Evolutionary conservation across 768 basidiomycete genomes (phyloP).

Genomic region (Calocybe cyanea): DNA sequence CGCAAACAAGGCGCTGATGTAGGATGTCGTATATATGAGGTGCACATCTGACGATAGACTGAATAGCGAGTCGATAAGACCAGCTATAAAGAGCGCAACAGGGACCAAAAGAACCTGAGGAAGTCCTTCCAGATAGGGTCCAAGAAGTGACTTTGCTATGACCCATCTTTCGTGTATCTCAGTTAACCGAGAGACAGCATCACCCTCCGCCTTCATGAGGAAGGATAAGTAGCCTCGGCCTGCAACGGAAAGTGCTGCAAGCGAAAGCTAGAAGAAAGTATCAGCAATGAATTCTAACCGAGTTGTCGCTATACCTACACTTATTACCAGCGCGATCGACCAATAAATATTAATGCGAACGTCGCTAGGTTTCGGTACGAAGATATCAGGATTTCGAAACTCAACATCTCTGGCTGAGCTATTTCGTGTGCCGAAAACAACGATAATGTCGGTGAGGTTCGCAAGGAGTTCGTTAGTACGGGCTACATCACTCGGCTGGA

Average conservation of each 20-base stretch:
- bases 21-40: background rate
- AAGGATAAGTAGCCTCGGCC: slow-evolving; percentile 11
- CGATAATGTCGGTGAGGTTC: slow-evolving; percentile 14
- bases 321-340: slow-evolving; percentile 14
- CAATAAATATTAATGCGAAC: slow-evolving; percentile 17
- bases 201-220: slow-evolving; percentile 9
- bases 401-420: background rate
- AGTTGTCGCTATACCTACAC: slow-evolving; percentile 5
- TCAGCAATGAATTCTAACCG: background rate
- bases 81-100: slow-evolving; percentile 11
- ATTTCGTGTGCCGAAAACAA: background rate
- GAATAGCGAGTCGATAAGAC: slow-evolving; percentile 13
- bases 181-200: slow-evolving; percentile 8
- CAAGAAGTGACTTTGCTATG: slow-evolving; percentile 5
- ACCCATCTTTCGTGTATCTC: slow-evolving; percentile 12
- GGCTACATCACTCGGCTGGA: slow-evolving; percentile 7
- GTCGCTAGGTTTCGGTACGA: slow-evolving; percentile 9
- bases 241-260: slow-evolving; percentile 15
- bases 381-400: background rate
- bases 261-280: slow-evolving; percentile 7
- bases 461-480: slow-evolving; percentile 15
- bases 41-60: background rate
- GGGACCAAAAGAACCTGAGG: slow-evolving; percentile 11
- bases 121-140: slow-evolving; percentile 12
- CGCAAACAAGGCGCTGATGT: background rate